phyloP scores from a whole-genome alignment of 2,329 filamentous ascomycete species.

The Trichoderma asperellum region DNA sequence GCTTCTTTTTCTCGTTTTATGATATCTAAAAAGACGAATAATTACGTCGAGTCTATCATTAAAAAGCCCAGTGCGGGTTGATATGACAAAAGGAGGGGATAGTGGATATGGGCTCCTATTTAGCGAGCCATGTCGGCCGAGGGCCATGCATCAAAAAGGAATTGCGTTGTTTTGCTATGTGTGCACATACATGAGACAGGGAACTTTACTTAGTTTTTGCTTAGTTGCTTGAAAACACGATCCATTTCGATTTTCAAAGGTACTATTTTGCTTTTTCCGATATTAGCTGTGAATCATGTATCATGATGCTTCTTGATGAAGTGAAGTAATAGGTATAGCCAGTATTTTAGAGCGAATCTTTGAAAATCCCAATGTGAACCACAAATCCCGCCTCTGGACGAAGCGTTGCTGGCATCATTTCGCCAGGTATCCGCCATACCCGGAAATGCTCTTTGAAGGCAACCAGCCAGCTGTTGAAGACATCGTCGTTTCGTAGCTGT shows the following conservation, averaged over 20 bases:
- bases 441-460: conserved; percentile 69
- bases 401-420: conserved; percentile 61
- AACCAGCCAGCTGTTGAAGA: conserved; percentile 81
- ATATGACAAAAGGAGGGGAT: background rate
- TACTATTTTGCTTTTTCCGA: background rate
- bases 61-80: conserved; percentile 18
- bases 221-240: background rate
- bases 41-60: conserved; percentile 20
- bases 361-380: conserved; percentile 75
- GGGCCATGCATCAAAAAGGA: conserved; percentile 22
- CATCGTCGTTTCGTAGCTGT: conserved; percentile 81
- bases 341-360: conserved; percentile 30
- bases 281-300: background rate
- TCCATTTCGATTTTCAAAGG: background rate
- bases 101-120: conserved; percentile 2
- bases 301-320: background rate
- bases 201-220: background rate
- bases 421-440: conserved; percentile 76
- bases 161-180: conserved; percentile 9
- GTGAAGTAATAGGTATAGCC: background rate
- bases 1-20: conserved; percentile 2
- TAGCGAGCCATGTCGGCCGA: conserved; percentile 23
- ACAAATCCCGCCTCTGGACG: conserved; percentile 73
- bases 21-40: conserved; percentile 10
- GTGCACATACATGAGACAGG: conserved; percentile 9